phyloP scores from a whole-genome alignment of 1,139 yeast genomes.

The Debaryomycetaceae sp. region DNA sequence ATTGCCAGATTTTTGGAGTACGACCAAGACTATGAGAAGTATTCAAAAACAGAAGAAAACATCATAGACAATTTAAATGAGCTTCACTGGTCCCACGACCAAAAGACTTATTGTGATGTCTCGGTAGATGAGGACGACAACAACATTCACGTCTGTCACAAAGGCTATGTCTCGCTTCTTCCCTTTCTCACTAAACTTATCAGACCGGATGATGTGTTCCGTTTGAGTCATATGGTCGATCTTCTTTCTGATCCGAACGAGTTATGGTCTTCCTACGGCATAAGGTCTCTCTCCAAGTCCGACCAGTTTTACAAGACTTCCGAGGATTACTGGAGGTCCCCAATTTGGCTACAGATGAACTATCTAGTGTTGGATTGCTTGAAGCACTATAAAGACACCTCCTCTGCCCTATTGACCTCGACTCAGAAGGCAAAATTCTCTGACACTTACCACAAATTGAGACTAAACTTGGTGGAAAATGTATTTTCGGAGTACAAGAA shows the following conservation, averaged over 20 bases:
- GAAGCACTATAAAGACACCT: slow-evolving; percentile 42
- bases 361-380: slow-evolving; percentile 75
- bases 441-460: slow-evolving; percentile 50
- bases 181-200: slow-evolving; percentile 79
- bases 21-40: slow-evolving; percentile 53
- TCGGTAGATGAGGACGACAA: slow-evolving; percentile 73
- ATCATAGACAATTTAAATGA: slow-evolving; percentile 62
- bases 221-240: slow-evolving; percentile 50
- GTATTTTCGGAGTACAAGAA: slow-evolving; percentile 63
- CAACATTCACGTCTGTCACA: slow-evolving; percentile 67
- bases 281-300: slow-evolving; percentile 72
- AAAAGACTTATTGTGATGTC: slow-evolving; percentile 77
- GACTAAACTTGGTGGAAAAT: slow-evolving; percentile 66
- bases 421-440: slow-evolving; percentile 32
- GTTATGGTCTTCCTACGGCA: slow-evolving; percentile 76
- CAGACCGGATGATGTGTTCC: slow-evolving; percentile 46
- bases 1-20: slow-evolving; percentile 66
- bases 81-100: slow-evolving; percentile 74
- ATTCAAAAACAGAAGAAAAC: slow-evolving; percentile 49
- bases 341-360: slow-evolving; percentile 91
- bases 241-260: slow-evolving; percentile 65
- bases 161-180: slow-evolving; percentile 82
- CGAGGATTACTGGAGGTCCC: slow-evolving; percentile 96
- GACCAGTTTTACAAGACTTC: slow-evolving; percentile 68
- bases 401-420: slow-evolving; percentile 19